A percentile compares a stretch with the other conserved stretches of the same genome.
These are phyloP conservation scores for Fusarium foetens DNA, from an alignment of 2,329 filamentous ascomycete species.

Conservation along the genomic window DNA sequence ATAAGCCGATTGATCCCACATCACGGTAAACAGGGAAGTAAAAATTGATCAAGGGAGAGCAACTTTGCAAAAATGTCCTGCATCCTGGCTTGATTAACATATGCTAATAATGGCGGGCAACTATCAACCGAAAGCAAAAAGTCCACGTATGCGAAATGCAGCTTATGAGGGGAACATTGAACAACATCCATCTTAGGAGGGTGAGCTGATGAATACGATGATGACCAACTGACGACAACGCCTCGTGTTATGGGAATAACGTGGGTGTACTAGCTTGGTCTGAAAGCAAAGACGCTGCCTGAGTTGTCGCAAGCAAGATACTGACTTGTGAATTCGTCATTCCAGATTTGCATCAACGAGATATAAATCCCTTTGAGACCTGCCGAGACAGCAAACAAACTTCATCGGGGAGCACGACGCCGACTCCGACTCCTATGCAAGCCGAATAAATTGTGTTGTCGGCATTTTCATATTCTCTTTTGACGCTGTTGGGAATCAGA, in stretches of 20 bases:
- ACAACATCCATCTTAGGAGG: conserved; percentile 1
- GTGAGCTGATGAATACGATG: conserved; percentile 26
- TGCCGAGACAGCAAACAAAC: neutral
- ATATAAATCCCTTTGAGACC: neutral
- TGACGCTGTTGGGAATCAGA: neutral
- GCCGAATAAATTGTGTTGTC: neutral
- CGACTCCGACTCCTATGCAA: conserved; percentile 3
- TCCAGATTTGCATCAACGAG: neutral
- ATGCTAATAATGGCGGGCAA: neutral
- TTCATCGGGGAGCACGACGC: conserved; percentile 6
- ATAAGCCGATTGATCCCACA: conserved; percentile 4
- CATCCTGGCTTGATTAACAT: neutral
- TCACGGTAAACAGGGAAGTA: conserved; percentile 9
- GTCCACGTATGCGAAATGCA: conserved; percentile 25
- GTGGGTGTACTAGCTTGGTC: neutral
- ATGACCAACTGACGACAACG: conserved; percentile 27
- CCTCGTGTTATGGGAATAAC: conserved; percentile 21
- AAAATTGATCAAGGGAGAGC: neutral
- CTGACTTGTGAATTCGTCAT: neutral
- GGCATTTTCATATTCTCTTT: neutral
- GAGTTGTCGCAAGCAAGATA: neutral
- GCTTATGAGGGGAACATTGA: conserved; percentile 8
- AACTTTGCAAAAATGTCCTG: neutral
- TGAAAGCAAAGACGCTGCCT: neutral
- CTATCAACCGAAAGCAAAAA: conserved; percentile 14